Conservation (phyloP, 495 filamentous ascomycete genomes). For the Platismatia glauca region DNA sequence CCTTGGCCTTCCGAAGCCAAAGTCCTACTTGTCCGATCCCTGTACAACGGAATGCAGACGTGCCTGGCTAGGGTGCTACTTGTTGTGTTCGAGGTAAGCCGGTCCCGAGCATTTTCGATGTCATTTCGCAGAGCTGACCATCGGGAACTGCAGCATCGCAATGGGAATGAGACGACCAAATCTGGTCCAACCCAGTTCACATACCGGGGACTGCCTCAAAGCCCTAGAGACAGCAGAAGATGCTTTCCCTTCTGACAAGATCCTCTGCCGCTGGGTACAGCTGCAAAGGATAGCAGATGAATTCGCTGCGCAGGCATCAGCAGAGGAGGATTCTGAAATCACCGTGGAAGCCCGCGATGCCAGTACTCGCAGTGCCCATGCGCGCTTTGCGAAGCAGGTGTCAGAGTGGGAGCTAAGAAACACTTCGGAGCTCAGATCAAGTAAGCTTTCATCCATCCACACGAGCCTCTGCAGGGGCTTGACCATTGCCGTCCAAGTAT, state of each 20-base stretch:
- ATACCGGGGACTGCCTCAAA: constrained; percentile 77
- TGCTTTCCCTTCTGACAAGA: constrained; percentile 60
- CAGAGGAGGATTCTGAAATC: constrained; percentile 28
- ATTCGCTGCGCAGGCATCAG: constrained; percentile 13
- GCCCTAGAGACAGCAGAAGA: constrained; percentile 63
- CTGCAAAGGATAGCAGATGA: constrained; percentile 76
- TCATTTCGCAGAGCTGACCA: constrained; percentile 38
- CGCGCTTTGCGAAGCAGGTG: constrained; percentile 67
- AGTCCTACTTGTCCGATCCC: constrained; percentile 44
- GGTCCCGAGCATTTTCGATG: neutral
- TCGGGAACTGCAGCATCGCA: constrained; percentile 54
- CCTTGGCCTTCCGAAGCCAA: constrained; percentile 30
- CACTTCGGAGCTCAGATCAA: constrained; percentile 32
- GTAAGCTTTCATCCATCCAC: constrained; percentile 21
- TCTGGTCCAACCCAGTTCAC: constrained; percentile 69
- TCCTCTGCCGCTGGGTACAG: constrained; percentile 65
- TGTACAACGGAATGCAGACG: constrained; percentile 64
- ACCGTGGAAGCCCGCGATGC: constrained; percentile 60
- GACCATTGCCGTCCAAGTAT: neutral
- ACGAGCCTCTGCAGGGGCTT: constrained; percentile 21
- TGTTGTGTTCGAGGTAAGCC: constrained; percentile 51
- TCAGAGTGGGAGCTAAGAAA: constrained; percentile 54
- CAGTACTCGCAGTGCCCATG: constrained; percentile 65
- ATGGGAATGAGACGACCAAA: constrained; percentile 77
- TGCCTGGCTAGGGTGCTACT: constrained; percentile 78